Percentiles rank a stretch among this genome's conserved stretches.
phyloP scores from a whole-genome alignment of 2,329 filamentous ascomycete species.

The Pseudogymnoascus sp. region DNA sequence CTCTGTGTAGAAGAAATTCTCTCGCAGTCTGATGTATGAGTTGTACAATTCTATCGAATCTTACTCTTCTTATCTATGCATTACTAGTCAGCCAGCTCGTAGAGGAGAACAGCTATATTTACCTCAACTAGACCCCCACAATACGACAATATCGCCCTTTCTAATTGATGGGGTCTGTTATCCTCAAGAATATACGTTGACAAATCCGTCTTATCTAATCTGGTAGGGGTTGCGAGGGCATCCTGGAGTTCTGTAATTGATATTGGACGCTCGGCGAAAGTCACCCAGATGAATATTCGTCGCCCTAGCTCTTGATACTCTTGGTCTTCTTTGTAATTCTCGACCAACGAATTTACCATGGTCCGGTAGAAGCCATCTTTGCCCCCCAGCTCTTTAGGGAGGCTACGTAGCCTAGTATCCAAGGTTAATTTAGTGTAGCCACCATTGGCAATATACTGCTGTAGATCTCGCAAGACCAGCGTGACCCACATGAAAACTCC shows the following conservation, averaged over 20 bases:
- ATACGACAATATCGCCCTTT: neutral
- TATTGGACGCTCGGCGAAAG: constrained; percentile 8
- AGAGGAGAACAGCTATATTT: neutral
- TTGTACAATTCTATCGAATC: neutral
- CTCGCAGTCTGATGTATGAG: constrained; percentile 11
- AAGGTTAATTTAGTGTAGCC: neutral
- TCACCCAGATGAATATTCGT: constrained; percentile 3
- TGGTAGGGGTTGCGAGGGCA: neutral
- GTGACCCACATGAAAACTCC: neutral
- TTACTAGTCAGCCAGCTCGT: neutral
- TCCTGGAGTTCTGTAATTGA: neutral
- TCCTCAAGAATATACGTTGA: neutral
- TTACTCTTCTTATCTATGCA: neutral
- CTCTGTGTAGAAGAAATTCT: constrained; percentile 8
- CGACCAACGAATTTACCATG: neutral
- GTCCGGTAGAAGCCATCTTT: neutral
- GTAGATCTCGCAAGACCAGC: neutral
- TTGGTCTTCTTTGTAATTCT: neutral
- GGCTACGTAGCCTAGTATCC: neutral
- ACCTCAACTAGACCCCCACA: constrained; percentile 2
- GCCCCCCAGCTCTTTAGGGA: neutral
- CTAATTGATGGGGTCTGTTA: neutral
- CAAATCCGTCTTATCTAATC: neutral
- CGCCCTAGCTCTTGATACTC: neutral
- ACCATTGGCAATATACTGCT: neutral